Evolutionary conservation across 306 rosid species (phyloP).

Genomic region (Rosa persica): DNA sequence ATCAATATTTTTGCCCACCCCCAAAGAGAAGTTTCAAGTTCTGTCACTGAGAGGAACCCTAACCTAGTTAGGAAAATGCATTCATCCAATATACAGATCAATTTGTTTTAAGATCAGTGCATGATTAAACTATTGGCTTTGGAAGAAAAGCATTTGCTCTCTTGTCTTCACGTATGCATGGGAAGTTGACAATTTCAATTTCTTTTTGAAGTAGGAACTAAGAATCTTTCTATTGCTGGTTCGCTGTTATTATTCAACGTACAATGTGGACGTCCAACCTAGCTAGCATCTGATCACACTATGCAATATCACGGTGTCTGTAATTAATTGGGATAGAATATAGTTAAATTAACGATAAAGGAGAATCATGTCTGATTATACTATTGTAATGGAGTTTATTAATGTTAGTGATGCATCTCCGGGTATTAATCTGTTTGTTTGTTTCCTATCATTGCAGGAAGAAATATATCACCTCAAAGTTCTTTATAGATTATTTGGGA

Average conservation of each 20-base stretch:
- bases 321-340: not conserved
- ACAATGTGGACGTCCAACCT: not conserved
- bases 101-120: not conserved
- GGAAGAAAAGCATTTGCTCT: constrained; percentile 1
- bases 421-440: constrained; percentile 8
- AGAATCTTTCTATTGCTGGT: constrained; percentile 1
- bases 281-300: not conserved
- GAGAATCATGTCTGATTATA: constrained; percentile 8
- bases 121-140: not conserved
- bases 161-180: constrained; percentile 15
- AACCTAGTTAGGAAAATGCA: not conserved
- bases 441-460: not conserved
- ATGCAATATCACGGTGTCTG: constrained; percentile 2
- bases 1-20: too few species aligned
- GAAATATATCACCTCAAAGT: not conserved
- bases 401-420: not conserved
- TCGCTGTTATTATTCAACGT: not conserved
- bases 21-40: too few species aligned
- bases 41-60: not conserved
- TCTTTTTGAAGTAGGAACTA: not conserved
- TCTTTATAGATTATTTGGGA: not conserved
- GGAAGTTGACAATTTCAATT: constrained; percentile 14
- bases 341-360: not conserved
- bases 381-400: not conserved
- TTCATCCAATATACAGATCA: not conserved